Evolutionary conservation across 1,284 basidiomycete genomes (phyloP), one percentile per base, ranked within the genome.

Genomic region (Ustilago lituana): DNA sequence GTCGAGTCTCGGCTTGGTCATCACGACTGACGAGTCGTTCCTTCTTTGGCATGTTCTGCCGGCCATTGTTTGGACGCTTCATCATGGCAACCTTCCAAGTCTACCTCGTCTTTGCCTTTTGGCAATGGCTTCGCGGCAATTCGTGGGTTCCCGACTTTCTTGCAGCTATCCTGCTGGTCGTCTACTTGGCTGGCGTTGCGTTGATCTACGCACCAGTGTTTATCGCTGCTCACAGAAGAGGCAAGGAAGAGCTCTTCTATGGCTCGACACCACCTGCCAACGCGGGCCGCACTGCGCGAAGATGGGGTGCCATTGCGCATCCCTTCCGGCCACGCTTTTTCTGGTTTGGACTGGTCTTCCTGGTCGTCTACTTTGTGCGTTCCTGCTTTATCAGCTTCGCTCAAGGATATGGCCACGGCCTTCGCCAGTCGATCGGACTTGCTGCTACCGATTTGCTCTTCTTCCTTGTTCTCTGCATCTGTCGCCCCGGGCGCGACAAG

Each of bases 341-440:
- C 53, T 79, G 74, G 73, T 82, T 76, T 37, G 67, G 51, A 19
- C 37, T 68, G 24, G 67, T 73, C 24, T 77, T 76, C 56, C 44
- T 68, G 41, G 59, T 75, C 17, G 76, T 66, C 52, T 71, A 58
- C 49, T 67, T 77, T 54, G 46, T 77, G 26, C 73, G 72, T 11
- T 74, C 77, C 14, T 73, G 74, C 50, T 80, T 76, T 36, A 72
- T 82, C 56, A 64, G 68, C 27, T 74, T 80, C 26, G 76, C 73
- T 2, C 77, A 77, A 45, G 66, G 63, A 2, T 17, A 32, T 14
- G 44, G 62, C 5, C 60, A 74, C 33, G 79, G 62, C 17, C 49
- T 80, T 40, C 69, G 66, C 10, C 81, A 82, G 51, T 72, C 75
- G 32, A 67, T 81, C 33, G 80, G 79, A n/a, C 55, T 78, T 9